Conservation (phyloP, 2,329 filamentous ascomycete genomes). For the Simplicillium aogashimaense region DNA sequence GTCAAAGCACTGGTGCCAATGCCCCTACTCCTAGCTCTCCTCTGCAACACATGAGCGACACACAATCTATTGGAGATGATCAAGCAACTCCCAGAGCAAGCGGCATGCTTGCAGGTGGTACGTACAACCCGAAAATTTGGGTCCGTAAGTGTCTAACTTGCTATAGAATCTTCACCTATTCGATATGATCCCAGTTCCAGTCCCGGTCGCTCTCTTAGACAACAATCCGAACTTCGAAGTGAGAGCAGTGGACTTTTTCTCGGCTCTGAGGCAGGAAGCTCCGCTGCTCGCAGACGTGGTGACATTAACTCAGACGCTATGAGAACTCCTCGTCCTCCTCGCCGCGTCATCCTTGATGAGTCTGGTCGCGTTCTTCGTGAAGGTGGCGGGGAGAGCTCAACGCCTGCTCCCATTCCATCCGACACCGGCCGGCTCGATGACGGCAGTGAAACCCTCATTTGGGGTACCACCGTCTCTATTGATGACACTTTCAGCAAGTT, state of each 20-base stretch:
- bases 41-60: conserved; percentile 47
- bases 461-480: conserved; percentile 95
- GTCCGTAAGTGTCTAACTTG: neutral
- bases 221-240: conserved; percentile 65
- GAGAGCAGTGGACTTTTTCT: conserved; percentile 86
- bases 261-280: conserved; percentile 47
- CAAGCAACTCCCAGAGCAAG: conserved; percentile 65
- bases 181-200: conserved; percentile 86
- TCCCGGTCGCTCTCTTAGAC: conserved; percentile 53
- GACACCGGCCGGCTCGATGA: conserved; percentile 85
- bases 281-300: conserved; percentile 51
- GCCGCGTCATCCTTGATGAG: conserved; percentile 50
- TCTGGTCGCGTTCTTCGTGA: conserved; percentile 44
- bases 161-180: conserved; percentile 80
- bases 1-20: conserved; percentile 36
- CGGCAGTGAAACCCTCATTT: conserved; percentile 73
- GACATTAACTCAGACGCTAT: conserved; percentile 79
- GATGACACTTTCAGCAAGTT: conserved; percentile 79
- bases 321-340: conserved; percentile 38
- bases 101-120: conserved; percentile 52
- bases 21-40: conserved; percentile 45
- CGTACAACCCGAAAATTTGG: conserved; percentile 10
- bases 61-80: conserved; percentile 37
- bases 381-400: conserved; percentile 50
- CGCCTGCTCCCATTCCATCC: conserved; percentile 64